phyloP scores from a whole-genome alignment of 164 flowering plant species.

The Akebia trifoliata region DNA sequence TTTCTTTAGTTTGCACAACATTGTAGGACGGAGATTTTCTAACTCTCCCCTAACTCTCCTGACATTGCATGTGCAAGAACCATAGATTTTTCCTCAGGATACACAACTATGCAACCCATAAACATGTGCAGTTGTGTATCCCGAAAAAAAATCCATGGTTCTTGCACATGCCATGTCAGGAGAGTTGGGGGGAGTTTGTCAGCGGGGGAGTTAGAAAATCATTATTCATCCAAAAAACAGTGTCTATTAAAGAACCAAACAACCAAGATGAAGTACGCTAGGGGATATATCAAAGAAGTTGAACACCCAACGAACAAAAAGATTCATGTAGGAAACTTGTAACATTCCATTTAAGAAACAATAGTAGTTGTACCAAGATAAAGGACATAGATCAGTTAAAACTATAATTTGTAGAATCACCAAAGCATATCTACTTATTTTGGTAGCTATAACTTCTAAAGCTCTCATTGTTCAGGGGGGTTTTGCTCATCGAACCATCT shows the following conservation, averaged over 20 bases:
- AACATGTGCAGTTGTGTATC: too few species aligned
- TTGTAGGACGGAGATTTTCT: too few species aligned
- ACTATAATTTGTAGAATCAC: background rate
- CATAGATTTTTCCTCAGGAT: too few species aligned
- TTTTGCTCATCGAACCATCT: constrained; percentile 78
- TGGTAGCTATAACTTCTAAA: background rate
- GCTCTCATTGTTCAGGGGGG: constrained; percentile 34
- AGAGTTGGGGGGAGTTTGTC: too few species aligned
- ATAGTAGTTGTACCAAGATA: background rate
- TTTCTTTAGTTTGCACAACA: too few species aligned
- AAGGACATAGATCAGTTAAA: background rate
- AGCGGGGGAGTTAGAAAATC: too few species aligned
- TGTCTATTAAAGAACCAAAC: background rate
- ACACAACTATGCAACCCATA: too few species aligned
- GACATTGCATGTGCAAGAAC: too few species aligned
- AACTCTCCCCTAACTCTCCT: too few species aligned
- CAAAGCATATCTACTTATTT: background rate
- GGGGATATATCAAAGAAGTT: background rate
- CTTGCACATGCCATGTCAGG: too few species aligned
- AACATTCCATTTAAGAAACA: background rate
- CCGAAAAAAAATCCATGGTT: too few species aligned
- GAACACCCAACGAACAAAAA: background rate
- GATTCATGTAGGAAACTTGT: background rate
- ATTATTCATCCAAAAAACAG: too few species aligned
- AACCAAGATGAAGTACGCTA: background rate